phyloP scores from a whole-genome alignment of 2,329 filamentous ascomycete genomes.

The Pestalotiopsis fici region DNA sequence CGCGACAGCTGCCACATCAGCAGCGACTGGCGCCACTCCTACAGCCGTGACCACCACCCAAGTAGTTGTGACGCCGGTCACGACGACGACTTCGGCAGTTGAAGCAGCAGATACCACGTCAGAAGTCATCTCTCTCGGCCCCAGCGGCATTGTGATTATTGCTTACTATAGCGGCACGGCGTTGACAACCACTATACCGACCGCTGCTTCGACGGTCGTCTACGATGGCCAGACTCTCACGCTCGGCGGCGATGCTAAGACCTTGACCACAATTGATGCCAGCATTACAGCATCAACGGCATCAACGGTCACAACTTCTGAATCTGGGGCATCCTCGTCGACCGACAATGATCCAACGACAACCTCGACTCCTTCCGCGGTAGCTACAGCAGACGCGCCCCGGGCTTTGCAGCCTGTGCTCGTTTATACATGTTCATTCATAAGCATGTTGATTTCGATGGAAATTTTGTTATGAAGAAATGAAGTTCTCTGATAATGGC shows the following conservation, averaged over 20 bases:
- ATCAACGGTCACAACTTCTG: not conserved
- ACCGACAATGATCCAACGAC: not conserved
- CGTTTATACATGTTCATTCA: constrained; percentile 6
- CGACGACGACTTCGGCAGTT: not conserved
- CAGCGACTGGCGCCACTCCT: constrained; percentile 12
- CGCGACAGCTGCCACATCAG: constrained; percentile 12
- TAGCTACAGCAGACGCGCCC: constrained; percentile 9
- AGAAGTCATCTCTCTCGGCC: not conserved
- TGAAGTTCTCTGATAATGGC: not conserved
- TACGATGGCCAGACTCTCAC: not conserved
- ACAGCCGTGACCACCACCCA: constrained; percentile 3
- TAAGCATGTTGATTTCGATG: not conserved
- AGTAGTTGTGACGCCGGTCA: not conserved
- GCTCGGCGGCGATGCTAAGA: constrained; percentile 7
- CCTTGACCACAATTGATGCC: constrained; percentile 6
- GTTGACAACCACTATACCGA: constrained; percentile 11
- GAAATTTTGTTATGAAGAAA: not conserved
- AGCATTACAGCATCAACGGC: not conserved
- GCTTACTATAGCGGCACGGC: constrained; percentile 12
- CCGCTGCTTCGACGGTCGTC: constrained; percentile 4
- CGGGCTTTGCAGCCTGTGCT: not conserved
- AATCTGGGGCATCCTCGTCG: not conserved
- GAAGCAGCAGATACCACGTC: not conserved
- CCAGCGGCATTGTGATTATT: constrained; percentile 11
- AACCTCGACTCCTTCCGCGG: constrained; percentile 3